Evolutionary conservation across 2,329 filamentous ascomycete genomes (phyloP).

Genomic region (Sporothrix protearum): DNA sequence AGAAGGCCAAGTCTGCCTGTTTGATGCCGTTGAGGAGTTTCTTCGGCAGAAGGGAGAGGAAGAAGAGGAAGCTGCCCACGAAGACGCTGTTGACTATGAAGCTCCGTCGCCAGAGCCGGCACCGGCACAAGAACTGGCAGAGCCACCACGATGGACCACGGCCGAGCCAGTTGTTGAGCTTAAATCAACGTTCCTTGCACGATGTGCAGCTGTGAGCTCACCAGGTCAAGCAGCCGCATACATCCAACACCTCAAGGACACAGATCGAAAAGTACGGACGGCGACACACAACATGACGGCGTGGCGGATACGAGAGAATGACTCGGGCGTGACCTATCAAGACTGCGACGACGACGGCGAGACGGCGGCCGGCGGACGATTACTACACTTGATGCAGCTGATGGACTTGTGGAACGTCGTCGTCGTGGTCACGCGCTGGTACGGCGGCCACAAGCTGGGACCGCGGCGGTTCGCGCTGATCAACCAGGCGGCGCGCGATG

Average conservation of each 20-base stretch:
- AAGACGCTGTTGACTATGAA: slow-evolving; percentile 26
- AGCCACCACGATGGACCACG: slow-evolving; percentile 61
- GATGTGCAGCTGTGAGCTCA: slow-evolving; percentile 66
- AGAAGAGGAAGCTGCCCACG: slow-evolving; percentile 26
- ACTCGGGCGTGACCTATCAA: slow-evolving; percentile 60
- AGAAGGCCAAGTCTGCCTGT: slow-evolving; percentile 77
- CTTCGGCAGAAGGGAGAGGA: slow-evolving; percentile 34
- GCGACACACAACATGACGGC: slow-evolving; percentile 96
- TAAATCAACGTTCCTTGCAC: slow-evolving; percentile 83
- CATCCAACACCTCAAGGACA: slow-evolving; percentile 71
- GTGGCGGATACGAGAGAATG: slow-evolving; percentile 70
- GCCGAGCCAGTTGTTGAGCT: slow-evolving; percentile 74
- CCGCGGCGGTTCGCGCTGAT: slow-evolving; percentile 88
- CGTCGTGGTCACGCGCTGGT: slow-evolving; percentile 93
- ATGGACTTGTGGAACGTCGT: slow-evolving; percentile 93
- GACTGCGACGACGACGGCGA: slow-evolving; percentile 97
- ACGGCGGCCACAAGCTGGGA: slow-evolving; percentile 84
- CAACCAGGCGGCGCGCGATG: slow-evolving; percentile 80
- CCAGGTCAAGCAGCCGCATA: slow-evolving; percentile 67
- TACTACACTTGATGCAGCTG: slow-evolving; percentile 87
- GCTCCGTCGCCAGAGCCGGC: slow-evolving; percentile 36
- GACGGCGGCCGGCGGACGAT: slow-evolving; percentile 78
- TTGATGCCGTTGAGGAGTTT: slow-evolving; percentile 81
- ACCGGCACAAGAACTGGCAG: neutral
- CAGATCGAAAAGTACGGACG: slow-evolving; percentile 77